Conservation (phyloP, 805 yeast species). For the Cyberlindnera xishuangbannaensis region DNA sequence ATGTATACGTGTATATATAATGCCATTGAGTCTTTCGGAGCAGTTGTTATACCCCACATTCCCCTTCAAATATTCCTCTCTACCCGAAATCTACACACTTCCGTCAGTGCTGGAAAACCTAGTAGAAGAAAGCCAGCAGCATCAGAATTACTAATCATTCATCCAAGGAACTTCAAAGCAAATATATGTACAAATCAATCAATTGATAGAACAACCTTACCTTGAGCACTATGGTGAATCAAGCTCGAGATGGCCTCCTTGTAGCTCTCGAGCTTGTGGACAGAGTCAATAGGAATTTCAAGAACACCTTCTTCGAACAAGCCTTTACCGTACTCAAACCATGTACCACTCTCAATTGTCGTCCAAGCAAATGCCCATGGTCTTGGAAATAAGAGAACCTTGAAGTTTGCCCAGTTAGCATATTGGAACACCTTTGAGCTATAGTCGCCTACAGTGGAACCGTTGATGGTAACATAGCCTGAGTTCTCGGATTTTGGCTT, state of each 20-base stretch:
- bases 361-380: constrained; percentile 24
- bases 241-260: constrained; percentile 46
- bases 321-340: constrained; percentile 26
- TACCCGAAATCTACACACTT: no score
- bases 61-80: no score
- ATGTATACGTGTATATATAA: no score
- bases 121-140: no score
- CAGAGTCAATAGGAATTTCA: constrained; percentile 47
- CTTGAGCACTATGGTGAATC: constrained; percentile 43
- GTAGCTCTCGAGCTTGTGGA: constrained; percentile 39
- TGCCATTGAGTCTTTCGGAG: no score
- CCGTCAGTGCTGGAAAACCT: no score
- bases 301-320: constrained; percentile 36
- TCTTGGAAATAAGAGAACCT: constrained; percentile 14
- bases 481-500: constrained; percentile 43
- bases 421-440: constrained; percentile 6
- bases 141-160: no score
- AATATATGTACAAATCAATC: no score
- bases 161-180: no score
- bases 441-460: constrained; percentile 41
- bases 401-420: constrained; percentile 9
- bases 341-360: constrained; percentile 15
- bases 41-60: no score
- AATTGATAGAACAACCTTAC: constrained; percentile 51
- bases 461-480: constrained; percentile 48